These are phyloP conservation scores for Fusarium sp. DNA, from an alignment of 2,329 filamentous ascomycete species.

Conservation along the genomic window DNA sequence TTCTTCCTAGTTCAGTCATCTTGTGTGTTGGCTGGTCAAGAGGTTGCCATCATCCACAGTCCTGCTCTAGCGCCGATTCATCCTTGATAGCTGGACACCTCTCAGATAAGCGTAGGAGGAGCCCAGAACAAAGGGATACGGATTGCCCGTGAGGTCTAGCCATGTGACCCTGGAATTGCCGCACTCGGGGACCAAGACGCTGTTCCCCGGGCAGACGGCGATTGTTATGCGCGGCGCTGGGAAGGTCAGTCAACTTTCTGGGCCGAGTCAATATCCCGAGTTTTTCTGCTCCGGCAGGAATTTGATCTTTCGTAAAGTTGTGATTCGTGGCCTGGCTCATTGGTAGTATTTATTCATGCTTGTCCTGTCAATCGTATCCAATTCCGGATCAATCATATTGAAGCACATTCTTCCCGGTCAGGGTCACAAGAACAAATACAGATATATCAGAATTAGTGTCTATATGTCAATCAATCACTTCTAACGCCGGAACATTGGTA, in stretches of 20 bases:
- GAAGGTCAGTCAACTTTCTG: not conserved
- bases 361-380: not conserved
- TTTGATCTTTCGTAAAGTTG: not conserved
- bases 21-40: not conserved
- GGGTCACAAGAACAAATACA: not conserved
- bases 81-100: not conserved
- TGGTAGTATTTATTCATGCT: not conserved
- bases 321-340: not conserved
- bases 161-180: not conserved
- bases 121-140: not conserved
- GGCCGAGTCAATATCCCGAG: not conserved
- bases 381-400: not conserved
- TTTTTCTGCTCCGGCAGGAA: not conserved
- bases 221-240: not conserved
- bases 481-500: not conserved
- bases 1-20: not conserved
- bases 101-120: not conserved
- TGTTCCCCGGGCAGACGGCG: not conserved
- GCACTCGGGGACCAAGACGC: not conserved
- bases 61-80: not conserved
- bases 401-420: not conserved
- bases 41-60: conserved; percentile 1
- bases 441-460: not conserved
- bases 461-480: not conserved
- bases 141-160: not conserved